Percentiles rank a stretch among this genome's conserved stretches.
phyloP scores from a whole-genome alignment of 139 green algal genomes.

The Closterium sp. region DNA sequence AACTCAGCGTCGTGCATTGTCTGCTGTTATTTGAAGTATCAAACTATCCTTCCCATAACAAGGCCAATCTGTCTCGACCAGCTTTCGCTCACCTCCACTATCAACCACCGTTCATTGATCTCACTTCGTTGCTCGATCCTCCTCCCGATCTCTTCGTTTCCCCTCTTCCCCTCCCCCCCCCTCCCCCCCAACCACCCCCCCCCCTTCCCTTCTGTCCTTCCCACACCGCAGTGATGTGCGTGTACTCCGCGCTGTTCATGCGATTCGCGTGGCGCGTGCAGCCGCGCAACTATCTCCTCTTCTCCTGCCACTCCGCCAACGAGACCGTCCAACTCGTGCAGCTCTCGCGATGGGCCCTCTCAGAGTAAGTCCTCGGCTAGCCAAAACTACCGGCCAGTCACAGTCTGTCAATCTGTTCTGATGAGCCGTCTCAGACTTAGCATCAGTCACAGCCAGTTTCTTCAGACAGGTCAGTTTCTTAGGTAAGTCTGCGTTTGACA shows the following conservation, averaged over 20 bases:
- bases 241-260: slow-evolving; percentile 85
- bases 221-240: slow-evolving; percentile 61
- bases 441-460: too few relatives aligned
- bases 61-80: background rate
- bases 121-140: background rate
- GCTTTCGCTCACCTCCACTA: background rate
- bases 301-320: slow-evolving; percentile 77
- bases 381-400: too few relatives aligned
- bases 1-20: too few relatives aligned
- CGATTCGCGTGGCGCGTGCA: slow-evolving; percentile 79
- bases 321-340: slow-evolving; percentile 69
- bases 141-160: background rate
- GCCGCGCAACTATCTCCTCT: slow-evolving; percentile 79
- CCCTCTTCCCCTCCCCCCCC: background rate
- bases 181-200: background rate
- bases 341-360: slow-evolving; percentile 39
- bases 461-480: too few relatives aligned
- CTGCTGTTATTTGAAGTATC: too few relatives aligned
- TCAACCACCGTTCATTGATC: background rate
- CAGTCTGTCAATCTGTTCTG: too few relatives aligned
- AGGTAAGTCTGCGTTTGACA: too few relatives aligned
- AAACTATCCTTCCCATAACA: too few relatives aligned
- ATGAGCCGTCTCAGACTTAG: too few relatives aligned
- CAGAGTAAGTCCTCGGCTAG: background rate
- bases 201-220: background rate